phyloP scores from a whole-genome alignment of 164 flowering plant species.

The Euptelea pleiosperma region DNA sequence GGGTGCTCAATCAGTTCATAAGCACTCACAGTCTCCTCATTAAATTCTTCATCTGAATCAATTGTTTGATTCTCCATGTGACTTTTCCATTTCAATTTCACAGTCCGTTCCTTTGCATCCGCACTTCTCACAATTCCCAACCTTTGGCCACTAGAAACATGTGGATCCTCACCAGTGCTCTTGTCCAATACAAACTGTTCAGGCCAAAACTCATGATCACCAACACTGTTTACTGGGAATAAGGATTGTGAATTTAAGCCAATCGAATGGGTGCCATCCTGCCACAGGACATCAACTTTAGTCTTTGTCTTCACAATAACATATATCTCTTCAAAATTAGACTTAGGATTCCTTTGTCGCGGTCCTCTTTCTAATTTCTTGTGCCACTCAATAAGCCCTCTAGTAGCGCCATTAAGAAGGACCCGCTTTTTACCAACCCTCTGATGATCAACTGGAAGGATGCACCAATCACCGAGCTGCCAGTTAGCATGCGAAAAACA shows the following conservation, averaged over 20 bases:
- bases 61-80: conserved; percentile 3
- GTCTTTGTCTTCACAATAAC: conserved; percentile 58
- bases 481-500: conserved; percentile 70
- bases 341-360: conserved; percentile 15
- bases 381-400: conserved; percentile 9
- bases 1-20: conserved; percentile 93
- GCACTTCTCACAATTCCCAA: conserved; percentile 68
- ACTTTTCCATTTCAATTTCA: conserved; percentile 56
- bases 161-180: conserved; percentile 42
- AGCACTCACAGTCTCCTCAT: conserved; percentile 66
- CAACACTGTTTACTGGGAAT: conserved; percentile 42
- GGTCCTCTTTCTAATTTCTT: conserved; percentile 21
- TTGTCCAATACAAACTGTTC: conserved; percentile 64
- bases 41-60: conserved; percentile 16
- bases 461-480: conserved; percentile 94
- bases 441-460: conserved; percentile 35
- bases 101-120: conserved; percentile 79
- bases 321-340: conserved; percentile 36
- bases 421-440: conserved; percentile 16
- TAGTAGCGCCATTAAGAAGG: conserved; percentile 10
- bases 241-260: conserved; percentile 59
- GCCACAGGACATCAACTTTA: conserved; percentile 84
- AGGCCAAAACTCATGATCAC: conserved; percentile 88
- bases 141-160: conserved; percentile 25
- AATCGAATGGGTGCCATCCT: conserved; percentile 61